Percentiles rank a stretch among this genome's conserved stretches.
phyloP scores from a whole-genome alignment of 306 rosid genomes.

The Abrus pulchellus region DNA sequence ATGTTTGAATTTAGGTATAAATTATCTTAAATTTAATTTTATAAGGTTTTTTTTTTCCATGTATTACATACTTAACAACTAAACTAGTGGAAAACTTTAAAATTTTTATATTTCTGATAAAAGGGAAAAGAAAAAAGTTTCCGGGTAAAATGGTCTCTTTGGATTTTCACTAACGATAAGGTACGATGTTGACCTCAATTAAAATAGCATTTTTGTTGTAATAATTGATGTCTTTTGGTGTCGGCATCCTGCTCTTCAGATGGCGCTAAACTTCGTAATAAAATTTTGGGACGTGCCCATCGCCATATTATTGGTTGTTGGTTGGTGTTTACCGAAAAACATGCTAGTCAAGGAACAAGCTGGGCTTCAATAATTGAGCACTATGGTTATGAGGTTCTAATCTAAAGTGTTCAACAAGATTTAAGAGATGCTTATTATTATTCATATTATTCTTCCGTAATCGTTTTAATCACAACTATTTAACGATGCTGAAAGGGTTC shows the following conservation, averaged over 20 bases:
- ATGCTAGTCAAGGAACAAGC: slow-evolving; percentile 28
- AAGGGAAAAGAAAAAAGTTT: background rate
- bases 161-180: background rate
- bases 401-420: slow-evolving; percentile 10
- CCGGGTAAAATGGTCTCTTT: background rate
- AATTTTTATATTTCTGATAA: background rate
- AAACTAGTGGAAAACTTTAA: background rate
- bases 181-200: slow-evolving; percentile 25
- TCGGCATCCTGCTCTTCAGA: slow-evolving; percentile 6
- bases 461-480: slow-evolving; percentile 9
- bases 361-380: slow-evolving; percentile 42
- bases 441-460: background rate
- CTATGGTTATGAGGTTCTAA: background rate
- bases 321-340: slow-evolving; percentile 19
- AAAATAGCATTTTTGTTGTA: slow-evolving; percentile 14
- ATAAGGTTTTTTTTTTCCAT: too few species aligned
- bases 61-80: background rate
- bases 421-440: background rate
- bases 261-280: slow-evolving; percentile 13
- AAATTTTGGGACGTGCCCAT: slow-evolving; percentile 18
- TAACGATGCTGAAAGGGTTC: background rate
- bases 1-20: too few species aligned
- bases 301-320: slow-evolving; percentile 22
- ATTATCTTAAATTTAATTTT: too few species aligned
- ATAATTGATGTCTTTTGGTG: slow-evolving; percentile 1